phyloP scores from a whole-genome alignment of 2,329 filamentous ascomycete species.

The Aureobasidium pullulans region DNA sequence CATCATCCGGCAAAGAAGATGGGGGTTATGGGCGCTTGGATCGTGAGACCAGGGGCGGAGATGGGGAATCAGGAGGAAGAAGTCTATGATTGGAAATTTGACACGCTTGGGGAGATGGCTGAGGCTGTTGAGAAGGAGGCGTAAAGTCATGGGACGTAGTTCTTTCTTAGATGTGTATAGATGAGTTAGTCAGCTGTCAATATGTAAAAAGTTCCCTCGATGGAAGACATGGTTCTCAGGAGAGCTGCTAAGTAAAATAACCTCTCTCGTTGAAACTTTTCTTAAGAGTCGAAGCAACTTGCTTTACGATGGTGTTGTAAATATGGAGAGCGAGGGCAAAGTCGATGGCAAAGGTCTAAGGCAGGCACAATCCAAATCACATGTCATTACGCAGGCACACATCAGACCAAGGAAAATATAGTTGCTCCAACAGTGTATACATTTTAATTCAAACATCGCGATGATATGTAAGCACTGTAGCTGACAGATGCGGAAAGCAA shows the following conservation, averaged over 20 bases:
- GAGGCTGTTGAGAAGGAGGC: constrained; percentile 41
- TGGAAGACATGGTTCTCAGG: not conserved
- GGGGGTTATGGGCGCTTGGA: constrained; percentile 58
- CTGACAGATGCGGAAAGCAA: not conserved
- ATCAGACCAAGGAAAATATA: not conserved
- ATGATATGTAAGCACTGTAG: not conserved
- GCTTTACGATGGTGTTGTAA: not conserved
- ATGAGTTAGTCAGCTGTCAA: not conserved
- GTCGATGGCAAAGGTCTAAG: not conserved
- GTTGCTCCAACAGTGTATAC: not conserved
- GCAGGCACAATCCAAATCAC: not conserved
- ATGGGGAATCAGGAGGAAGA: constrained; percentile 39
- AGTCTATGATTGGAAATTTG: constrained; percentile 50
- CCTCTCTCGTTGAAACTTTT: too few species aligned
- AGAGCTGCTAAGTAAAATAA: too few species aligned
- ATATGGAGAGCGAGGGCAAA: not conserved
- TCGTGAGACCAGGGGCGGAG: constrained; percentile 44
- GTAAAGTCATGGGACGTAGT: not conserved
- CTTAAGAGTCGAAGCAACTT: too few species aligned
- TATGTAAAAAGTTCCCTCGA: not conserved
- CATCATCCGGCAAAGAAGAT: constrained; percentile 57
- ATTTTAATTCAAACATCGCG: not conserved
- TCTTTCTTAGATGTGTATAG: not conserved
- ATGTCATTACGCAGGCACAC: not conserved
- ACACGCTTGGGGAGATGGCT: constrained; percentile 54